A percentile compares a stretch with the other conserved stretches of the same genome.
phyloP scores from a whole-genome alignment of 441 rosid species.

The Euphorbia celastroides region DNA sequence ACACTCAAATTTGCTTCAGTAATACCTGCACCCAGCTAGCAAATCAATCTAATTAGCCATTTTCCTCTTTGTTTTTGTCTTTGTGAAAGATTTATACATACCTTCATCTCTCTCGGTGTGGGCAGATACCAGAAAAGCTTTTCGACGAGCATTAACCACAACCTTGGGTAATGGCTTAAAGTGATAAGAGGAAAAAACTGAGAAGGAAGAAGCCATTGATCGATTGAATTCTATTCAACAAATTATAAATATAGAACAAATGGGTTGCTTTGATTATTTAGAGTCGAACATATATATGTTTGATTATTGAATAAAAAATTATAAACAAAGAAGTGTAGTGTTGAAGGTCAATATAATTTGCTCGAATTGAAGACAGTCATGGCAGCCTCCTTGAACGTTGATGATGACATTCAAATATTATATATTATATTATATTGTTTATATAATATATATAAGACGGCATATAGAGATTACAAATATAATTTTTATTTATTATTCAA shows the following conservation, averaged over 20 bases:
- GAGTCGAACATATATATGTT: not conserved
- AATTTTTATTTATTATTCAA: not conserved
- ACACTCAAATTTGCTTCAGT: conserved; percentile 34
- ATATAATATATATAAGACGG: not conserved
- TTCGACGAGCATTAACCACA: not conserved
- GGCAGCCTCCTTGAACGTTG: not conserved
- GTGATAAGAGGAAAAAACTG: not conserved
- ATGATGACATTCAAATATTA: not conserved
- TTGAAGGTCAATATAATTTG: conserved; percentile 10
- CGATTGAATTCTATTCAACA: not conserved
- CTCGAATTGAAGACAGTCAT: not conserved
- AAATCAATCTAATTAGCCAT: too few species aligned
- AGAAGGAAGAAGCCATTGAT: not conserved
- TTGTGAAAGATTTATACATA: not conserved
- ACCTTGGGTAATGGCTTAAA: conserved; percentile 17
- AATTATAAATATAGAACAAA: not conserved
- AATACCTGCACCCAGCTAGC: conserved; percentile 21
- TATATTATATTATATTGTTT: too few species aligned
- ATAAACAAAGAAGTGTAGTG: not conserved
- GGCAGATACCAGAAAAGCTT: conserved; percentile 22
- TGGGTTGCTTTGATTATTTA: not conserved
- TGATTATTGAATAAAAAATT: not conserved
- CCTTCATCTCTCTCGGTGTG: conserved; percentile 34
- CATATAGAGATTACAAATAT: not conserved
- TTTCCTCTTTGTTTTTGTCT: too few species aligned